These are phyloP conservation scores for Lodderomyces theae DNA, from an alignment of 1,139 yeast species.

Conservation along the genomic window DNA sequence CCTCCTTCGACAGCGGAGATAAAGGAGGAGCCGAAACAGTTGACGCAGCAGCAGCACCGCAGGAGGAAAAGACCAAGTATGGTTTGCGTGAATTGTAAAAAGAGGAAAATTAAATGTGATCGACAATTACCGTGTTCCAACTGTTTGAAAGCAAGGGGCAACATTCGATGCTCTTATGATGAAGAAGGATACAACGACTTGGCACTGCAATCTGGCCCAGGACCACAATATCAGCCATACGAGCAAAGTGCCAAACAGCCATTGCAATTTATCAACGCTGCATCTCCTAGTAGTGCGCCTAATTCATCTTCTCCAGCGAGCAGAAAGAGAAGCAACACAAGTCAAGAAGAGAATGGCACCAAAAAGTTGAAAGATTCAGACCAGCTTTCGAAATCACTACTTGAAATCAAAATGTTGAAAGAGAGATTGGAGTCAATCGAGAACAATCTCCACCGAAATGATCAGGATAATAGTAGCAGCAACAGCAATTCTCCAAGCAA, in stretches of 20 bases:
- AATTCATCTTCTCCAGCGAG: neutral
- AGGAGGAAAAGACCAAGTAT: constrained; percentile 32
- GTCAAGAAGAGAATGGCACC: neutral
- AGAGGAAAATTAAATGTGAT: constrained; percentile 38
- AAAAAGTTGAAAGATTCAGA: constrained; percentile 2
- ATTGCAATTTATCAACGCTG: constrained; percentile 13
- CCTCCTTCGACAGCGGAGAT: neutral
- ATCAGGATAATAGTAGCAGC: neutral
- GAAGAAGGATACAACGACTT: constrained; percentile 4
- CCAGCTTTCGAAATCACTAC: constrained; percentile 17
- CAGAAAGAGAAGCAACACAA: constrained; percentile 2
- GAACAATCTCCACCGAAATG: constrained; percentile 5
- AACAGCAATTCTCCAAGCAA: neutral
- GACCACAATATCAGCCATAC: constrained; percentile 19
- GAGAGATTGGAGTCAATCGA: constrained; percentile 26
- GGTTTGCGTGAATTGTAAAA: constrained; percentile 37
- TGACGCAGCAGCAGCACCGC: constrained; percentile 15
- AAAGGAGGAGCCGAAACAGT: neutral
- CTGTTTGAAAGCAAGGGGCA: constrained; percentile 27
- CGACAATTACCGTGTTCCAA: constrained; percentile 35
- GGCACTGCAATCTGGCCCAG: neutral
- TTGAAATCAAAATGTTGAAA: constrained; percentile 26
- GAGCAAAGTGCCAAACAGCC: constrained; percentile 27
- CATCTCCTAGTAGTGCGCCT: neutral
- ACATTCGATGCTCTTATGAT: constrained; percentile 26